These are phyloP conservation scores for Stephania japonica DNA, from an alignment of 164 flowering plant species.

Conservation along the genomic window DNA sequence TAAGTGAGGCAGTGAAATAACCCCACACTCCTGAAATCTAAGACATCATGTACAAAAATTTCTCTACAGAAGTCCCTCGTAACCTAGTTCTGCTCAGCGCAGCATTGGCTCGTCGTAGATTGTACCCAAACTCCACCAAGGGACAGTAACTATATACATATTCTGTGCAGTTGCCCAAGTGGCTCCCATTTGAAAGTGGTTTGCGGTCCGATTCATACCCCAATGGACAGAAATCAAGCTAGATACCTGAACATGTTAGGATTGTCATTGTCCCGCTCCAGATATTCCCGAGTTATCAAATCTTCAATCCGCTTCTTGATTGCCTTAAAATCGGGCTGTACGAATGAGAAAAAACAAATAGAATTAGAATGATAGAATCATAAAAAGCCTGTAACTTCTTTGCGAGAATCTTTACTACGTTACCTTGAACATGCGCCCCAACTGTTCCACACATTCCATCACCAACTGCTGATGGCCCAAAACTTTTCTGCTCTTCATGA, in stretches of 20 bases:
- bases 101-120: not conserved
- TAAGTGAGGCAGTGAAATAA: not conserved
- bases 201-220: slow-evolving; percentile 2
- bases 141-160: slow-evolving; percentile 4
- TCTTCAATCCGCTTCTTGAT: slow-evolving; percentile 83
- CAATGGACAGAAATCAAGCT: slow-evolving; percentile 40
- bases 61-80: not conserved
- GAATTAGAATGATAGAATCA: too few species aligned
- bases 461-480: slow-evolving; percentile 82
- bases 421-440: slow-evolving; percentile 90
- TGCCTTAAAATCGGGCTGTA: slow-evolving; percentile 82
- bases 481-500: slow-evolving; percentile 92
- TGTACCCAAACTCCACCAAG: not conserved
- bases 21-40: not conserved
- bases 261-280: slow-evolving; percentile 80
- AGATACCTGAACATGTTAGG: slow-evolving; percentile 73
- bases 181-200: slow-evolving; percentile 1
- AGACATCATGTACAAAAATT: not conserved
- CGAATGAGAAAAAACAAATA: not conserved
- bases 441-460: slow-evolving; percentile 87
- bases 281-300: slow-evolving; percentile 74
- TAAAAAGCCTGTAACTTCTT: too few species aligned
- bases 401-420: not conserved
- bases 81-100: not conserved
- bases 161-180: slow-evolving; percentile 14